Evolutionary conservation across 257 asterid species (phyloP), one percentile per base, ranked within the genome.

Genomic region (Solanum commersonii): DNA sequence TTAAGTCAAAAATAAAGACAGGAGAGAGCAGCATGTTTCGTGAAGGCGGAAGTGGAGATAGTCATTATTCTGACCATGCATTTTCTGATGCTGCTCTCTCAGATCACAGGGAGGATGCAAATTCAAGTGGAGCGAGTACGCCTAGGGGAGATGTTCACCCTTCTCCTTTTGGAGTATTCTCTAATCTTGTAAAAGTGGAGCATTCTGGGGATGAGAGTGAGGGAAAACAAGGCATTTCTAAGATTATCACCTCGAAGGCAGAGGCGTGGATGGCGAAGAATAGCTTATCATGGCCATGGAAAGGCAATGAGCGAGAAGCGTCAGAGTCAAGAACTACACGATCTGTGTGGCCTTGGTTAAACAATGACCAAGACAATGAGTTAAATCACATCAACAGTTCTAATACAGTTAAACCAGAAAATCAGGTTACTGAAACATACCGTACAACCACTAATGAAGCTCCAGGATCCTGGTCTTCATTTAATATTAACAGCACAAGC

Each of bases 91-190:
- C 92, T 65, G 86, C 88, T 86, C 38, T 87, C 84, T 88, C 89
- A 49, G 96, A 95, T 35, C 89, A 93, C 74, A 91, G 93, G 91
- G 99, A 97, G 49, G 98, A 96, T 94, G 98, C 93, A 25, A 94
- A 95, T 86, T 97, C 98, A 20, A 94, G 98, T 93, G 98, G 95
- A 86, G 95, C 95, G 71, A 95, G 98, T 90, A 96, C 97, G 6
- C 98, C 99, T 38, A 90, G 94, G 90, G 98, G 95, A 86, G 98
- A 97, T 83, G 60, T 89, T 42, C 94, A 84, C 79, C 95, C 91
- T 89, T 93, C 97, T 73, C 94, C 97, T 23, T 93, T 93, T 90
- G 99, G 98, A 74, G 93, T 92, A 83, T 93, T 93, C 88, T 93
- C 98, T 87, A 89, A 90, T 86, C 91, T 59, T 86, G 60, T 49